Percentiles rank a stretch among this genome's conserved stretches.
Conservation (phyloP, 257 asterid genomes). For the Solanum corneliomulleri region DNA sequence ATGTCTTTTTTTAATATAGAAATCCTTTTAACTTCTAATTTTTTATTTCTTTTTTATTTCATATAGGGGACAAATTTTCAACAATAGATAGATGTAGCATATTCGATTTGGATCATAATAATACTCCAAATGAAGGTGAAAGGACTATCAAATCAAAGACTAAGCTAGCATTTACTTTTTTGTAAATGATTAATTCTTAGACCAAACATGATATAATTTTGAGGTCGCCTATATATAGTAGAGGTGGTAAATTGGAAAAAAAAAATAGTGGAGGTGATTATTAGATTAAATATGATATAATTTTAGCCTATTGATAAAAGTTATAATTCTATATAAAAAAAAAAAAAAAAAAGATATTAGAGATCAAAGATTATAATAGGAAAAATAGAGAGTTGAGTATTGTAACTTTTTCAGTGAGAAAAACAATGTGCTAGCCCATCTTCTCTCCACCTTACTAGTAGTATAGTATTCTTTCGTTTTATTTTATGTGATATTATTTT, state of each 20-base stretch:
- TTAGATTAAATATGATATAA: too few species aligned
- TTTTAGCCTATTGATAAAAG: too few species aligned
- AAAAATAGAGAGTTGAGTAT: fast-evolving
- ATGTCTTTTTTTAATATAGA: too few species aligned
- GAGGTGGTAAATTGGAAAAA: not conserved
- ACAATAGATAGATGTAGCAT: not conserved
- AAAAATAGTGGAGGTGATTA: not conserved
- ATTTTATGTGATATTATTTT: too few species aligned
- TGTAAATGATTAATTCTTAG: not conserved
- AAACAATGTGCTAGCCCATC: not conserved
- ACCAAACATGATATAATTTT: too few species aligned
- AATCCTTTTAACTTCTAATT: too few species aligned
- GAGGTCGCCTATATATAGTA: not conserved
- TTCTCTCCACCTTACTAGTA: not conserved
- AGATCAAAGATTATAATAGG: too few species aligned
- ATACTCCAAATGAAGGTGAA: not conserved
- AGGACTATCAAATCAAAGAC: not conserved
- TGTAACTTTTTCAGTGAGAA: not conserved
- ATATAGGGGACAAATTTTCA: too few species aligned
- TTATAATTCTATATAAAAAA: too few species aligned
- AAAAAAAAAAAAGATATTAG: too few species aligned
- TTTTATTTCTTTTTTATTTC: too few species aligned
- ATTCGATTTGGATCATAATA: not conserved
- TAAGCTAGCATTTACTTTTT: not conserved
- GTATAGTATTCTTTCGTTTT: too few species aligned